phyloP scores from a whole-genome alignment of 805 yeast species.

The Wickerhamiella vanderwaltii region DNA sequence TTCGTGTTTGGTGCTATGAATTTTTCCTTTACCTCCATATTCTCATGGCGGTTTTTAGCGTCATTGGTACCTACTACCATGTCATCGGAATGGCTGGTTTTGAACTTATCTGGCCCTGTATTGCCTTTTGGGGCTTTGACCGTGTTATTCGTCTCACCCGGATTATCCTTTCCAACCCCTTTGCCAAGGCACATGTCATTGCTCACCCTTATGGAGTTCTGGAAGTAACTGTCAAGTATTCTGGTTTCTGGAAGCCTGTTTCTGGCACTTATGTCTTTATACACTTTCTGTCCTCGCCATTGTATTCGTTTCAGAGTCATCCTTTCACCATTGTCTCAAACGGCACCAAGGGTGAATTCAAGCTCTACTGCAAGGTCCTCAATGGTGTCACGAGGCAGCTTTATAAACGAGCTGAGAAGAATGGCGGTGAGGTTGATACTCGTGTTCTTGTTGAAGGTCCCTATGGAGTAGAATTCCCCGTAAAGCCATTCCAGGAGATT shows the following conservation, averaged over 20 bases:
- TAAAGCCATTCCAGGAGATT: constrained; percentile 30
- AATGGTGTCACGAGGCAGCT: constrained; percentile 39
- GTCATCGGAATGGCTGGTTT: constrained; percentile 20
- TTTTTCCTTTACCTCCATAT: constrained; percentile 45
- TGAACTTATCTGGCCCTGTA: constrained; percentile 40
- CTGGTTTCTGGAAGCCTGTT: constrained; percentile 35
- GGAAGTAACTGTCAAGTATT: constrained; percentile 26
- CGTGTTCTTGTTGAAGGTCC: constrained; percentile 48
- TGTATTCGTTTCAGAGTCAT: constrained; percentile 54
- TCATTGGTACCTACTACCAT: constrained; percentile 51
- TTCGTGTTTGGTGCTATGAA: constrained; percentile 47
- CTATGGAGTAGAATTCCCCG: constrained; percentile 37
- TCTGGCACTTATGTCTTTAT: constrained; percentile 51
- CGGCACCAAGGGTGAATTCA: constrained; percentile 16
- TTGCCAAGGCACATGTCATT: constrained; percentile 18
- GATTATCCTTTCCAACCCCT: constrained; percentile 41
- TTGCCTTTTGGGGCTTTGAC: constrained; percentile 63
- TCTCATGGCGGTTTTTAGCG: constrained; percentile 39
- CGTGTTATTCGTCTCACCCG: constrained; percentile 45
- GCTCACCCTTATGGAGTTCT: constrained; percentile 15
- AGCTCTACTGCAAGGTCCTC: constrained; percentile 26
- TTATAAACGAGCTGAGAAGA: constrained; percentile 29
- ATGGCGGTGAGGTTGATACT: constrained; percentile 24
- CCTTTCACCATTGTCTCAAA: constrained; percentile 41
- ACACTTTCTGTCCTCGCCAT: constrained; percentile 25